phyloP scores from a whole-genome alignment of 148 eudicot genomes.

The Tetragonia tetragonoides region DNA sequence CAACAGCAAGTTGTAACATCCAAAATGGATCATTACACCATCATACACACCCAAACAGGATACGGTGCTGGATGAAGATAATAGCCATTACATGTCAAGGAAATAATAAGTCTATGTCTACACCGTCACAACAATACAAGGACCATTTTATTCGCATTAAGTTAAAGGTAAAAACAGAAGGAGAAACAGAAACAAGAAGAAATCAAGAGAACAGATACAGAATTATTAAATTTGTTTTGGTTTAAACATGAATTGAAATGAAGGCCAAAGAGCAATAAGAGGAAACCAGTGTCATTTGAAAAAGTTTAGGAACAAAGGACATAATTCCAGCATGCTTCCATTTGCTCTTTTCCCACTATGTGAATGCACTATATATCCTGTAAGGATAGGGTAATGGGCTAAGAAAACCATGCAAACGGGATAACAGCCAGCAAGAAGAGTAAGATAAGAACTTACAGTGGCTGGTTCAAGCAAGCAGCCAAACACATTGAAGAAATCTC shows the following conservation, averaged over 20 bases:
- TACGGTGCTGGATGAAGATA: no score
- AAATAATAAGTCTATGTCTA: not conserved
- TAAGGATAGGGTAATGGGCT: not conserved
- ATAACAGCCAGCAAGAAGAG: not conserved
- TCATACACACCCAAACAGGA: no score
- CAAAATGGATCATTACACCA: not conserved
- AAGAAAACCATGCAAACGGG: not conserved
- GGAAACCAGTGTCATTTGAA: not conserved
- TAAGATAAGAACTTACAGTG: constrained; percentile 50
- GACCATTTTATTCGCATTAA: not conserved
- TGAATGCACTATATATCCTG: not conserved
- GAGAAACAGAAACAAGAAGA: not conserved
- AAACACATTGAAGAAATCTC: constrained; percentile 61
- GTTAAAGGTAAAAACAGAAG: not conserved
- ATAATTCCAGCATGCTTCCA: not conserved
- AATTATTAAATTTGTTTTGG: not conserved
- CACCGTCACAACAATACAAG: not conserved
- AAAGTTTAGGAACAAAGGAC: not conserved
- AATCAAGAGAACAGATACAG: not conserved
- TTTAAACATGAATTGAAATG: not conserved
- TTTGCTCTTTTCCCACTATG: no score
- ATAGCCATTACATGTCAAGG: not conserved
- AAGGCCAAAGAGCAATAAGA: not conserved
- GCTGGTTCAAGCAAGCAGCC: constrained; percentile 88
- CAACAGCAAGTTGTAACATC: not conserved